Evolutionary conservation across 805 yeast genomes (phyloP).

Genomic region (Teunomyces panamensis): DNA sequence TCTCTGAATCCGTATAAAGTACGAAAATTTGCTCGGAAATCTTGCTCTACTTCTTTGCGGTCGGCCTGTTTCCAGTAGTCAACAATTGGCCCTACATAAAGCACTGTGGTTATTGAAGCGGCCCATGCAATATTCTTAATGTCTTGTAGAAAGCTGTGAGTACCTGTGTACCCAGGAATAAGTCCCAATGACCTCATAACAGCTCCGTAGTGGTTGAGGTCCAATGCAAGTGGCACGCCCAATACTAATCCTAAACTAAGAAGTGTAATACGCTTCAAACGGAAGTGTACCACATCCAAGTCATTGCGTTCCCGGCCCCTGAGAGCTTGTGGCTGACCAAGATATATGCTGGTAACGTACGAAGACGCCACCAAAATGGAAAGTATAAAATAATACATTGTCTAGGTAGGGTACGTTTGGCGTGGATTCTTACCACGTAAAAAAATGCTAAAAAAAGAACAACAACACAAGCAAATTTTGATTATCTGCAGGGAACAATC

Average conservation of each 20-base stretch:
- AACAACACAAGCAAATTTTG: neutral
- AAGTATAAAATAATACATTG: conserved; percentile 8
- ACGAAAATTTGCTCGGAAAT: conserved; percentile 16
- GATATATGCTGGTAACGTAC: conserved; percentile 46
- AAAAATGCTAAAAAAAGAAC: neutral
- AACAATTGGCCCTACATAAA: conserved; percentile 20
- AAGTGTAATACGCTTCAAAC: conserved; percentile 36
- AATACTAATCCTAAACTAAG: conserved; percentile 29
- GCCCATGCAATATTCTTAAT: conserved; percentile 11
- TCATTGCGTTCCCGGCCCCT: conserved; percentile 38
- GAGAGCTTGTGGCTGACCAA: conserved; percentile 20
- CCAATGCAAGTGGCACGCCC: conserved; percentile 28
- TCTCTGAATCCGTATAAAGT: conserved; percentile 50
- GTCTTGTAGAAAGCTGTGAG: conserved; percentile 9
- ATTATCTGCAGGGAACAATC: neutral
- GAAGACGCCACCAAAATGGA: conserved; percentile 37
- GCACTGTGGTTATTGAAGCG: conserved; percentile 9
- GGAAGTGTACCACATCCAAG: conserved; percentile 36
- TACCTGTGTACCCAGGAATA: conserved; percentile 29
- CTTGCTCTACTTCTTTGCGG: conserved; percentile 9
- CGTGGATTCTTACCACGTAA: neutral
- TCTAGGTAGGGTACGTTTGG: neutral
- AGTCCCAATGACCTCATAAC: conserved; percentile 26
- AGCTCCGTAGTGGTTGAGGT: conserved; percentile 7
- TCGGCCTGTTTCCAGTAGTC: conserved; percentile 9